Base-by-base conservation (phyloP, 768 basidiomycete species). In the Boletus subparvulus region DNA sequence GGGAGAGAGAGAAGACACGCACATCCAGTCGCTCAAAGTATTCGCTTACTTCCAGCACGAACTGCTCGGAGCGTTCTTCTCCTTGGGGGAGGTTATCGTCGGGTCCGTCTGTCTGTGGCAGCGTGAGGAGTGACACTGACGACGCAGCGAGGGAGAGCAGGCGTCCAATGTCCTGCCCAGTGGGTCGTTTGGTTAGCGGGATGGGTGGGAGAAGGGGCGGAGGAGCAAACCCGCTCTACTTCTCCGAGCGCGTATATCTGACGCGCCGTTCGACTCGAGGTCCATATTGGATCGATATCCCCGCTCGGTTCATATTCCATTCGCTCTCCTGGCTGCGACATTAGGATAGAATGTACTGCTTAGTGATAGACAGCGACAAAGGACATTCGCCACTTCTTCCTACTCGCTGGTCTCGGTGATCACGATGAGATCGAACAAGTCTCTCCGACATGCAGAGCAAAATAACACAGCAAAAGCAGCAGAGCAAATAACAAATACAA, bases 21-120 rank as follows among this genome's bases (percentile, higher is more conserved):
- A 92, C 90, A 68, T 93, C 86, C 10, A 92, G 77, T 28, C 87
- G 84, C 63, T 91, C 86, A 65, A 92, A 93, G 71, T 92, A 92
- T 67, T 91, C 88, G 76, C 86, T 87, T 50, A 88, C 88, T 75
- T 92, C 88, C 41, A 87, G 78, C 40, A 92, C 90, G 61, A 93
- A 92, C 65, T 90, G 87, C 66, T 92, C 89, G 14, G 88, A 90
- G 36, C 90, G 80, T 71, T 93, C 90, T 57, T 87, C 90, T 40
- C 89, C 90, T 64, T 88, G 86, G 3, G 90, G 89, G 9, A 92
- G 78, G 53, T 74, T 78, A 50, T 88, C 86, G 8, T 83, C 83
- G 4, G 84, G 80, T 1, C 70, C 78, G 66, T 92, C 90, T 4
- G 89, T 90, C 71, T 92, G 90, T 1, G 90, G 90, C n/a, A 93